phyloP scores from a whole-genome alignment of 768 basidiomycete genomes.

The Hygrocybe coccinea region DNA sequence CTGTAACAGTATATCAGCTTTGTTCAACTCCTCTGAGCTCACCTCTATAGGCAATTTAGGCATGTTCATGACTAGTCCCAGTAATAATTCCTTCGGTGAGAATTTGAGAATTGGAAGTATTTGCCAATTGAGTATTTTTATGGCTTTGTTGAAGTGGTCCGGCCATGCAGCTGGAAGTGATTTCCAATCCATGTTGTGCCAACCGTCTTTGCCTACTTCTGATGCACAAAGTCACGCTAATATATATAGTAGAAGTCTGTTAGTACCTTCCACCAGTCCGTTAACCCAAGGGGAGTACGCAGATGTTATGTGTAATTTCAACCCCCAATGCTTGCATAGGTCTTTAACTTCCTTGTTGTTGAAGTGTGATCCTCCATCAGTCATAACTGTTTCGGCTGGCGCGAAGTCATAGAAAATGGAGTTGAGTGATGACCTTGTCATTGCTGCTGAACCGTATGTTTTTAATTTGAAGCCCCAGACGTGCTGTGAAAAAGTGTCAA shows the following conservation, averaged over 20 bases:
- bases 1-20: slow-evolving; percentile 12
- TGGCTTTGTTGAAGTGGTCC: slow-evolving; percentile 19
- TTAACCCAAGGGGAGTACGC: slow-evolving; percentile 42
- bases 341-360: slow-evolving; percentile 27
- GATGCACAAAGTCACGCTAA: slow-evolving; percentile 33
- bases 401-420: slow-evolving; percentile 21
- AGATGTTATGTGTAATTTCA: slow-evolving; percentile 5
- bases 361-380: slow-evolving; percentile 36
- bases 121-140: slow-evolving; percentile 3
- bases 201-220: slow-evolving; percentile 22
- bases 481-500: too few relatives aligned
- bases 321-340: slow-evolving; percentile 18
- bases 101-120: background rate
- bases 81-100: background rate
- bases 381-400: slow-evolving; percentile 31
- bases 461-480: slow-evolving; percentile 13
- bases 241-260: slow-evolving; percentile 25
- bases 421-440: slow-evolving; percentile 21
- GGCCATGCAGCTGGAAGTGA: slow-evolving; percentile 27
- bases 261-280: slow-evolving; percentile 32
- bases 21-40: background rate
- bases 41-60: background rate
- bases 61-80: background rate
- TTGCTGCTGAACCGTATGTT: slow-evolving; percentile 12
- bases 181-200: slow-evolving; percentile 3